These are phyloP conservation scores for Cercospora sp. DNA, from an alignment of 2,329 filamentous ascomycete species.

Conservation along the genomic window DNA sequence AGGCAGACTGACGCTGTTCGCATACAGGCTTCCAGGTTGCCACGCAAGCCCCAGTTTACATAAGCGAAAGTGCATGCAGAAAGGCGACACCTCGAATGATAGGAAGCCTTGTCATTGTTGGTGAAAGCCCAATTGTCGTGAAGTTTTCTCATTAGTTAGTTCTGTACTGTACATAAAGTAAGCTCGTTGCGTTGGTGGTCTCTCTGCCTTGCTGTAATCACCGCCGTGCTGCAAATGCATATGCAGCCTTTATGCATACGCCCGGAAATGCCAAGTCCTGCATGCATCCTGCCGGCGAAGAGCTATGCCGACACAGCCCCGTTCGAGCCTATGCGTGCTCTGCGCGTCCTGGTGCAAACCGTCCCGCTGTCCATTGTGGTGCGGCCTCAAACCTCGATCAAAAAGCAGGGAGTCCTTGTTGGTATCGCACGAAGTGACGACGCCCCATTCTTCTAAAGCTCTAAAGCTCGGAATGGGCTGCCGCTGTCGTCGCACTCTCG, in stretches of 20 bases:
- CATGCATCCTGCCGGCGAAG: not conserved
- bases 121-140: not conserved
- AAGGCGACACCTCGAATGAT: not conserved
- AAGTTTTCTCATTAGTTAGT: not conserved
- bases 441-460: not conserved
- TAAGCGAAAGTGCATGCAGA: not conserved
- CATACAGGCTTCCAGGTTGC: not conserved
- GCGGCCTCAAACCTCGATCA: not conserved
- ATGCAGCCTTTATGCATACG: constrained; percentile 4
- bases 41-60: not conserved
- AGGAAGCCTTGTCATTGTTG: not conserved
- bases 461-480: constrained; percentile 33
- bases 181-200: not conserved
- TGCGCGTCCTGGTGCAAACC: not conserved
- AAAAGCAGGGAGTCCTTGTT: not conserved
- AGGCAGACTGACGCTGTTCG: not conserved
- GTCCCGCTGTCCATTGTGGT: not conserved
- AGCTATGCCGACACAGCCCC: not conserved
- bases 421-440: not conserved
- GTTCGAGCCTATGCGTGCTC: not conserved
- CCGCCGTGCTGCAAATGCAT: not conserved
- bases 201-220: constrained; percentile 1
- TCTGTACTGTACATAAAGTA: not conserved
- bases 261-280: constrained; percentile 4
- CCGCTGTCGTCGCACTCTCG: constrained; percentile 11